phyloP scores from a whole-genome alignment of 1,284 basidiomycete species.

The Sporisorium graminicola region DNA sequence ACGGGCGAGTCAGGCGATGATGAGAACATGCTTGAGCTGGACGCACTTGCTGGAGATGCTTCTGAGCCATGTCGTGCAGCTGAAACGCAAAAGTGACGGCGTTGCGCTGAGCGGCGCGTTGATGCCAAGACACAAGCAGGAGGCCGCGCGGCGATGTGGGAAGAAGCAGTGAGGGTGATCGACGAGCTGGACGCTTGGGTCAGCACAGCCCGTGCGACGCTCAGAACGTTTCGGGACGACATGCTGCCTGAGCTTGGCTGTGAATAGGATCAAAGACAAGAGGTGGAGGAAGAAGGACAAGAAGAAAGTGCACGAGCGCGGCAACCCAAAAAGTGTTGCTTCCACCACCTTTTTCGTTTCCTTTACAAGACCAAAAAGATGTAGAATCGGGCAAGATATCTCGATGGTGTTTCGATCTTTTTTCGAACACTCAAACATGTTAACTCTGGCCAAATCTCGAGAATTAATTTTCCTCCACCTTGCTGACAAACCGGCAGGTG shows the following conservation, averaged over 20 bases:
- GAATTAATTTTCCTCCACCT: not conserved
- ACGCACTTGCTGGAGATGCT: not conserved
- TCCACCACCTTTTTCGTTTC: not conserved
- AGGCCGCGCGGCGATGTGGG: not conserved
- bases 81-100: constrained; percentile 7
- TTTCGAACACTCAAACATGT: not conserved
- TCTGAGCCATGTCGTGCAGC: not conserved
- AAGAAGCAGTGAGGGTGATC: not conserved
- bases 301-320: not conserved
- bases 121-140: not conserved
- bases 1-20: constrained; percentile 39
- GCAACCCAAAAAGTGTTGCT: not conserved
- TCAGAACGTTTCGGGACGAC: constrained; percentile 4
- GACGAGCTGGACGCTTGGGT: constrained; percentile 10
- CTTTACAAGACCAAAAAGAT: not conserved
- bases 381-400: not conserved
- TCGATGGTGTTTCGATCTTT: not conserved
- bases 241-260: constrained; percentile 4
- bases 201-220: not conserved
- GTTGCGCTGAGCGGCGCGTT: constrained; percentile 6
- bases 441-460: not conserved
- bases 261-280: not conserved
- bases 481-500: not conserved
- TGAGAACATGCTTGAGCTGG: constrained; percentile 6
- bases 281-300: not conserved